Conservation (phyloP, 1,139 yeast genomes). For the Blastobotrys elegans region DNA sequence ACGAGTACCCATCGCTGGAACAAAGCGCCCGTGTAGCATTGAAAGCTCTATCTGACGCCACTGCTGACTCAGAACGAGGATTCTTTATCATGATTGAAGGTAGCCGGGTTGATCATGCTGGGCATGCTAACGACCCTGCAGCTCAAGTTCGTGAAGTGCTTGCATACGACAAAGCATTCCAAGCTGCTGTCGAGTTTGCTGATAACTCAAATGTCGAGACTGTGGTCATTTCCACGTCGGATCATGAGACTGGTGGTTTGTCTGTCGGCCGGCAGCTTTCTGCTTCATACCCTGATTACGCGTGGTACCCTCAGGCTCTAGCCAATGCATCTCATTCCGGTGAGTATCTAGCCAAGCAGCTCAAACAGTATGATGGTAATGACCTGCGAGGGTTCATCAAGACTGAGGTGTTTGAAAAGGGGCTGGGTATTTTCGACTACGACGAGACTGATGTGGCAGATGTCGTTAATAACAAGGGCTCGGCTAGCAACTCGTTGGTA, state of each 20-base stretch:
- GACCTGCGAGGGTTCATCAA: conserved; percentile 43
- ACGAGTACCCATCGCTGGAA: conserved; percentile 62
- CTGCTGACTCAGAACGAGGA: conserved; percentile 65
- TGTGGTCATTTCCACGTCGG: conserved; percentile 70
- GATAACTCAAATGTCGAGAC: conserved; percentile 64
- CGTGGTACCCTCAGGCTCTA: conserved; percentile 75
- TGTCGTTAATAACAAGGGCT: conserved; percentile 18
- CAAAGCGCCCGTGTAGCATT: conserved; percentile 71
- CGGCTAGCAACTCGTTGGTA: conserved; percentile 45
- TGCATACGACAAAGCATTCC: conserved; percentile 71
- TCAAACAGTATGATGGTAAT: conserved; percentile 25
- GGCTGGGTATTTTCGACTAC: conserved; percentile 57
- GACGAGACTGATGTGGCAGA: conserved; percentile 43
- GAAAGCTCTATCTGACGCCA: conserved; percentile 55
- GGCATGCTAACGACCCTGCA: conserved; percentile 83
- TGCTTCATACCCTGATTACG: conserved; percentile 53
- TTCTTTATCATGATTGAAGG: conserved; percentile 82
- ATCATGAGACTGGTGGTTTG: conserved; percentile 90
- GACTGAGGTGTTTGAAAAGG: conserved; percentile 47
- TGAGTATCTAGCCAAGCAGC: conserved; percentile 49
- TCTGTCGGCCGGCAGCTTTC: conserved; percentile 69
- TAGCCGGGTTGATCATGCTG: conserved; percentile 87
- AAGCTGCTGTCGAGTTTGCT: conserved; percentile 63
- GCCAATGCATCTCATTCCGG: conserved; percentile 66
- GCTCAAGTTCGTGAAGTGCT: conserved; percentile 77